Conservation (phyloP, 768 basidiomycete genomes). For the Boletus edulis region DNA sequence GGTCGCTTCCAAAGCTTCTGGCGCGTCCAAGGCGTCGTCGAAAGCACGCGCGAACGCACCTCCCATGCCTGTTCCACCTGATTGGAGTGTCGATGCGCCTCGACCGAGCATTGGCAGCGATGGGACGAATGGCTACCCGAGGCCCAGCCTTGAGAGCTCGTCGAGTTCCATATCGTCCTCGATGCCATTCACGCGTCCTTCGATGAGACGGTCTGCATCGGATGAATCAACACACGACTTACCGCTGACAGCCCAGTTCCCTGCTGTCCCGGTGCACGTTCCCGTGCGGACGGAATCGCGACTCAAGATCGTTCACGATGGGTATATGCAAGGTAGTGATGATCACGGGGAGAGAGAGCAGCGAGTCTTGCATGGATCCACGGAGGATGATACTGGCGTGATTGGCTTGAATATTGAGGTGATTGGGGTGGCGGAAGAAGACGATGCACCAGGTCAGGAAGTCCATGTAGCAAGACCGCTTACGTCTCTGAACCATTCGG, state of each 20-base stretch:
- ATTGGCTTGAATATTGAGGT: constrained; percentile 14
- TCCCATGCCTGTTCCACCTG: constrained; percentile 26
- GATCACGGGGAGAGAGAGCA: constrained; percentile 19
- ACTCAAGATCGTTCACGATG: constrained; percentile 29
- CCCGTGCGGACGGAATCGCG: constrained; percentile 32
- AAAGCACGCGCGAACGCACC: constrained; percentile 23
- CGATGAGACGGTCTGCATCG: constrained; percentile 21
- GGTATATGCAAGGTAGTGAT: constrained; percentile 15
- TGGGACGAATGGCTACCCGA: constrained; percentile 9
- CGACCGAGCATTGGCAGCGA: constrained; percentile 25
- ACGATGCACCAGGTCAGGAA: constrained; percentile 10
- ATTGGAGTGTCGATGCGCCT: constrained; percentile 12
- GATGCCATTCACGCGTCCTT: constrained; percentile 17
- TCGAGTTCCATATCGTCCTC: constrained; percentile 16
- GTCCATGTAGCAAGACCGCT: not conserved
- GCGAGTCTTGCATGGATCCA: constrained; percentile 21
- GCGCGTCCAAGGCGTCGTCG: constrained; percentile 26
- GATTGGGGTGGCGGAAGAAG: constrained; percentile 11
- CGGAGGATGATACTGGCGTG: not conserved
- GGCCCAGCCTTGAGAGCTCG: constrained; percentile 28
- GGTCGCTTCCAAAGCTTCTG: constrained; percentile 17
- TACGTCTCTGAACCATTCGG: constrained; percentile 2
- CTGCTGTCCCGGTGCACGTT: constrained; percentile 29
- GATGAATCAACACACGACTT: constrained; percentile 23
- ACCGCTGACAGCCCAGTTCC: constrained; percentile 30